A percentile compares a stretch with the other conserved stretches of the same genome.
These are phyloP conservation scores for Buxus sempervirens DNA, from an alignment of 164 flowering plant species.

Conservation along the genomic window DNA sequence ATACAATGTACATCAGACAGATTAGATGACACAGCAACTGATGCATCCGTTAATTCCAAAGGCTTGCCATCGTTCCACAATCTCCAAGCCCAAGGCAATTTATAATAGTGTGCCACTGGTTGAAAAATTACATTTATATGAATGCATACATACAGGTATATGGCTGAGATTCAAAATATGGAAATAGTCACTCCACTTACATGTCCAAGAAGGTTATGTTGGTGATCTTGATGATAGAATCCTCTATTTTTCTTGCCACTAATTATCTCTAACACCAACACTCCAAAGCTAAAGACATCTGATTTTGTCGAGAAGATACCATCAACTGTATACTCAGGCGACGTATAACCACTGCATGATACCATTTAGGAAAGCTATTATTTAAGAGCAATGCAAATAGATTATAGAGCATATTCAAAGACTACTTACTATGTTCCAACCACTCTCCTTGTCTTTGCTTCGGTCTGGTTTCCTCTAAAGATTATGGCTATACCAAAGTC, in stretches of 20 bases:
- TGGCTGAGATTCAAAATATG: too few species aligned
- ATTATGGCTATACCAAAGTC: slow-evolving; percentile 50
- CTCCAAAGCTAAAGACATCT: slow-evolving; percentile 59
- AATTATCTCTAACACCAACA: slow-evolving; percentile 46
- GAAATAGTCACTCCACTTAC: slow-evolving; percentile 23
- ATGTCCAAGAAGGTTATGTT: slow-evolving; percentile 43
- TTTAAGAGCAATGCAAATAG: not conserved
- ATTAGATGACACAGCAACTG: slow-evolving; percentile 10
- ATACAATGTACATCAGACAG: slow-evolving; percentile 26
- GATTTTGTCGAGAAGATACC: slow-evolving; percentile 50
- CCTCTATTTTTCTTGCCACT: slow-evolving; percentile 50
- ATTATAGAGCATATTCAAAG: not conserved
- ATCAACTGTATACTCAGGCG: slow-evolving; percentile 54
- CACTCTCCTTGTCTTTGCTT: slow-evolving; percentile 31
- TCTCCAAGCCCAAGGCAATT: slow-evolving; percentile 19
- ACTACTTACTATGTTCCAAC: slow-evolving; percentile 50
- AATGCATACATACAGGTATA: not conserved
- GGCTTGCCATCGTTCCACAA: slow-evolving; percentile 28
- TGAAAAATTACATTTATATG: not conserved
- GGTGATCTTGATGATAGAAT: slow-evolving; percentile 21
- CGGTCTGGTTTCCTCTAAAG: slow-evolving; percentile 34
- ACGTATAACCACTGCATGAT: slow-evolving; percentile 51
- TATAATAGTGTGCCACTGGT: not conserved
- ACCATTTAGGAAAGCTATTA: not conserved
- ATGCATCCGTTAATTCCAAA: slow-evolving; percentile 24